Conservation (phyloP, 2,329 filamentous ascomycete genomes). For the Annulohypoxylon truncatum region DNA sequence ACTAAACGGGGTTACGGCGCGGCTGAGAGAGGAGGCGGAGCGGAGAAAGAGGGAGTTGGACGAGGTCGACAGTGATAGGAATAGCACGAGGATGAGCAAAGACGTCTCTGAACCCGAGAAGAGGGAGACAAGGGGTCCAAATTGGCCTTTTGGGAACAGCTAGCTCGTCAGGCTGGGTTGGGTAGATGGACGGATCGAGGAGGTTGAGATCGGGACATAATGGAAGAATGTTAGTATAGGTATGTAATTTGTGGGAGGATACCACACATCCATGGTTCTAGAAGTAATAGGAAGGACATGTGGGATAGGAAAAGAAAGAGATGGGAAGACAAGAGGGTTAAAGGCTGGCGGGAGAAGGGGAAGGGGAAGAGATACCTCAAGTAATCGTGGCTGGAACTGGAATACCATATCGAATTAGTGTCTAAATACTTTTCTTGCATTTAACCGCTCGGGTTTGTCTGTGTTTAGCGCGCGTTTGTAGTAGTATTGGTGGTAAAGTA, state of each 20-base stretch:
- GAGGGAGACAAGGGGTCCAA: constrained; percentile 5
- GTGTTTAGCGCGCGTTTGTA: background rate
- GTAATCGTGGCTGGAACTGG: constrained; percentile 7
- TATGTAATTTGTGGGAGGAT: constrained; percentile 19
- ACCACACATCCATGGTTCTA: constrained; percentile 8
- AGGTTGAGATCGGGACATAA: background rate
- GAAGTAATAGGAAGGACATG: background rate
- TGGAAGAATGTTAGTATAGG: background rate
- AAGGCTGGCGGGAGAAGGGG: background rate
- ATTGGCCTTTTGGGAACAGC: constrained; percentile 34
- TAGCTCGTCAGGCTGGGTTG: constrained; percentile 6
- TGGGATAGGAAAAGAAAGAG: background rate
- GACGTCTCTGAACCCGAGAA: background rate
- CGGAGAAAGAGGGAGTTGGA: constrained; percentile 20
- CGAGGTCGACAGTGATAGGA: background rate
- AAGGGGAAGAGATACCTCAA: background rate
- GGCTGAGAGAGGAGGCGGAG: constrained; percentile 28
- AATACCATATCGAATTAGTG: constrained; percentile 7
- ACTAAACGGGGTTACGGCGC: constrained; percentile 16
- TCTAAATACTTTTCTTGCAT: background rate
- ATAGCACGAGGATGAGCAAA: background rate
- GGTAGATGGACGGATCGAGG: background rate
- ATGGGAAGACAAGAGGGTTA: background rate
- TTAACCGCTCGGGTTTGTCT: background rate
- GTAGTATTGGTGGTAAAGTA: background rate